These are phyloP conservation scores for Rosa persica DNA, from an alignment of 306 rosid genomes.

Conservation along the genomic window DNA sequence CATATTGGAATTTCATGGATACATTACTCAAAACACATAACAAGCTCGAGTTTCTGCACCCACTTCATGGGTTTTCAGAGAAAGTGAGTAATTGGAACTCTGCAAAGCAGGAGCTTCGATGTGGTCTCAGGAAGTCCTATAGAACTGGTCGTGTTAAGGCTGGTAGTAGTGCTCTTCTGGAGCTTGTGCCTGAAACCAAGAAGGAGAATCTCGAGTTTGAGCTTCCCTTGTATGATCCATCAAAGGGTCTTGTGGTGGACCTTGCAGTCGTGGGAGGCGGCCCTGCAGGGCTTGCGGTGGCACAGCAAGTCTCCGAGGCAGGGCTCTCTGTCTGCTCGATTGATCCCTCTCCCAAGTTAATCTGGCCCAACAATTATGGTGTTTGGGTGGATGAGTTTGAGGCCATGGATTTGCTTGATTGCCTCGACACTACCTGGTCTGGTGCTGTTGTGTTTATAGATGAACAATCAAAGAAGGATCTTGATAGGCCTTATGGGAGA, in stretches of 20 bases:
- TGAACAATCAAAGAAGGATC: slow-evolving; percentile 60
- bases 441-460: slow-evolving; percentile 84
- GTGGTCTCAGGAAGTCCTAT: slow-evolving; percentile 50
- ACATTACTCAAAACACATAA: slow-evolving; percentile 88
- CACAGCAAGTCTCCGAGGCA: slow-evolving; percentile 95
- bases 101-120: slow-evolving; percentile 61
- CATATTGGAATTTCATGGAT: slow-evolving; percentile 50
- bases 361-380: slow-evolving; percentile 99
- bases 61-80: slow-evolving; percentile 74
- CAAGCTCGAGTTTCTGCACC: slow-evolving; percentile 75
- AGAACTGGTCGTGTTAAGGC: slow-evolving; percentile 47
- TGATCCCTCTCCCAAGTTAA: slow-evolving; percentile 81
- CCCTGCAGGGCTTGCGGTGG: slow-evolving; percentile 96
- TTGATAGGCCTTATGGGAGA: slow-evolving; percentile 90
- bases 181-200: slow-evolving; percentile 93
- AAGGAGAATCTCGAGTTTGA: slow-evolving; percentile 88
- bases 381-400: slow-evolving; percentile 99
- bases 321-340: slow-evolving; percentile 90
- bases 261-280: slow-evolving; percentile 98
- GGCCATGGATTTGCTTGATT: slow-evolving; percentile 92
- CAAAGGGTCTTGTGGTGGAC: slow-evolving; percentile 76
- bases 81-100: slow-evolving; percentile 44
- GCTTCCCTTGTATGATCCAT: slow-evolving; percentile 80
- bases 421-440: slow-evolving; percentile 95
- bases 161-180: slow-evolving; percentile 65